phyloP scores from a whole-genome alignment of 345 rosid genomes.

The Gossypioides kirkii region DNA sequence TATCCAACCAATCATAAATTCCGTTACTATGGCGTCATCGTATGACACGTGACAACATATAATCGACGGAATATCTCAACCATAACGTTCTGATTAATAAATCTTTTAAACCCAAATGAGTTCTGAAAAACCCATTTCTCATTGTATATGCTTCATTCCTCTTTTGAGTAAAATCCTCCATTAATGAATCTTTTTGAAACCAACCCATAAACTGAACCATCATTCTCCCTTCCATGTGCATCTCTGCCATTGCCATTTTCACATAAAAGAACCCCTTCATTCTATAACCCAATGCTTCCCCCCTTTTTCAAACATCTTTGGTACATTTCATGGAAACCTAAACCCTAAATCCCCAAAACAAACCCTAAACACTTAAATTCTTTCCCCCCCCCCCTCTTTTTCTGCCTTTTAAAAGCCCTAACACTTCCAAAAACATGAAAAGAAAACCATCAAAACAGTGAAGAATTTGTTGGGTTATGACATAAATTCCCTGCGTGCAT shows the following conservation, averaged over 20 bases:
- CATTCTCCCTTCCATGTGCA: background rate
- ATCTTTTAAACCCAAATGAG: too few relatives aligned
- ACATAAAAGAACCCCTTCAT: background rate
- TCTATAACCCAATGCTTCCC: background rate
- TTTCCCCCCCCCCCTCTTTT: too few relatives aligned
- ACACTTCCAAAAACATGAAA: too few relatives aligned
- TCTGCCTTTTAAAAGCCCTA: background rate
- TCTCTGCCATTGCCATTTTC: background rate
- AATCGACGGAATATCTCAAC: too few relatives aligned
- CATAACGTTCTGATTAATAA: too few relatives aligned
- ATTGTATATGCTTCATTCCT: background rate
- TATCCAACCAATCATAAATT: too few relatives aligned
- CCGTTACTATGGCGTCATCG: too few relatives aligned
- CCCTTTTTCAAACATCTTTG: background rate
- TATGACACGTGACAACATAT: too few relatives aligned
- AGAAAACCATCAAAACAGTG: too few relatives aligned
- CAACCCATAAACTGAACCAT: background rate
- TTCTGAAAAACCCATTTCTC: too few relatives aligned
- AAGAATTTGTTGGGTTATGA: background rate
- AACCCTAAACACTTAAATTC: background rate
- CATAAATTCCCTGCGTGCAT: constrained; percentile 3
- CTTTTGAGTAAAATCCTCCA: background rate
- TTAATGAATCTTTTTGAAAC: background rate
- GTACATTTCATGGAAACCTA: background rate
- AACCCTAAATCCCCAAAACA: background rate